A percentile compares a stretch with the other conserved stretches of the same genome.
These are phyloP conservation scores for Pichia terricola DNA, from an alignment of 1,139 yeast species.

Conservation along the genomic window DNA sequence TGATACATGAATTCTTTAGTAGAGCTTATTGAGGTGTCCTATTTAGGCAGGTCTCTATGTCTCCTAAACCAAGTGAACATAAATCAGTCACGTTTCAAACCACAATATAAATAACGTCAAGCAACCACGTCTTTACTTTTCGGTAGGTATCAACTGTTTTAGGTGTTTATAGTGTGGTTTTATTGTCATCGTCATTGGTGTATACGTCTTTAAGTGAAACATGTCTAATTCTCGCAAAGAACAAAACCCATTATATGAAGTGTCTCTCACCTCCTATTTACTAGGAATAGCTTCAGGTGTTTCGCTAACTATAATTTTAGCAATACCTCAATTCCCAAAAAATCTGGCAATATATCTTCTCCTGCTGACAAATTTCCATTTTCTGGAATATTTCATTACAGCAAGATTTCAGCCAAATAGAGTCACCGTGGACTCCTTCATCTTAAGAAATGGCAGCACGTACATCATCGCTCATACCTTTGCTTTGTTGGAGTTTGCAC, in stretches of 20 bases:
- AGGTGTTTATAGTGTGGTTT: no score
- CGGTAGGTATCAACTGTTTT: no score
- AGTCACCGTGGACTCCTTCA: conserved; percentile 66
- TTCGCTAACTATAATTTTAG: conserved; percentile 26
- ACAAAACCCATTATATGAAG: conserved; percentile 18
- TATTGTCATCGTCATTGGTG: no score
- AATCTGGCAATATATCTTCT: conserved; percentile 41
- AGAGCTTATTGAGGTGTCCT: no score
- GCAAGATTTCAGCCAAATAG: conserved; percentile 60
- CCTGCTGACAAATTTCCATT: conserved; percentile 56
- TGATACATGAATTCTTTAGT: no score
- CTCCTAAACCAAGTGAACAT: no score
- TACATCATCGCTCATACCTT: conserved; percentile 55
- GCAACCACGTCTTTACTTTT: no score
- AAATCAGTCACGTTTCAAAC: no score
- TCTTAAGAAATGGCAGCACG: conserved; percentile 50
- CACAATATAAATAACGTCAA: no score
- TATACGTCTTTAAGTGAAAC: no score
- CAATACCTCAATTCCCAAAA: conserved; percentile 28
- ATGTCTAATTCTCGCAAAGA: no score
- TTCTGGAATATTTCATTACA: conserved; percentile 72
- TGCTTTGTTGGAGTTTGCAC: conserved; percentile 39
- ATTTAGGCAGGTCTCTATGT: no score
- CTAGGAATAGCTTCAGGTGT: conserved; percentile 32
- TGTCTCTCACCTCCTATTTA: conserved; percentile 19